Evolutionary conservation across 1,139 yeast species (phyloP), one percentile per base, ranked within the genome.

Genomic region (Diutina neorugosa): DNA sequence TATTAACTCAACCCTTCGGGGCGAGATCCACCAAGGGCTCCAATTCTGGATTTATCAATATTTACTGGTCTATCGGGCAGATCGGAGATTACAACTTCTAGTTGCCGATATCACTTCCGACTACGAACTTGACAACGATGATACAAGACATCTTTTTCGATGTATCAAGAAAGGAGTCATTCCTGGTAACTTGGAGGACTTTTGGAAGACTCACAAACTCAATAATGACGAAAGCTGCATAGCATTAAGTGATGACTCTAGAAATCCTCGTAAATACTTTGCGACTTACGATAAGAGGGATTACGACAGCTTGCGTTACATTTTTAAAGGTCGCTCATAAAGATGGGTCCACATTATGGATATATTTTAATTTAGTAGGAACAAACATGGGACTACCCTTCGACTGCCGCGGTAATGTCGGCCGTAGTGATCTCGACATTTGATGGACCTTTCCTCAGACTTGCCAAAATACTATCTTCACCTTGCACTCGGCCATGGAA

Each of bases 31-130:
- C 46, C 62, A 62, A 42, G 55, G 57, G 12, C 65, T 65, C n/a
- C 58, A 66, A 51, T 70, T 56, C 52, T 66, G 65, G 51, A 43
- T 69, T 41, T 63, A 62, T 55, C 55, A 65, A 47, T 68, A 69
- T 55, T 54, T 66, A 19, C 52, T 56, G 47, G 56, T 2, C 53
- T 51, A 41, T 40, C 61, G 31, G 8, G 40, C 23, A 4, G 12
- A 19, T 8, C 42, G 11, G 6, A 14, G 20, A n/a, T 27, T 31
- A 7, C 12, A 43, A n/a, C 57, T 56, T 19, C n/a, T 65, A 7
- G 44, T 67, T n/a, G 42, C 52, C 2, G 56, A 54, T 8, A 46
- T 66, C 20, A 67, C 69, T 2, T 8, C 25, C 2, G 46, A 54
- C 3, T 56, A 55, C 19, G n/a, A 31, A 14, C 12, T 31, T 31